Conservation (phyloP, 169 alveolate genomes). For the Plasmodium coatneyi region DNA sequence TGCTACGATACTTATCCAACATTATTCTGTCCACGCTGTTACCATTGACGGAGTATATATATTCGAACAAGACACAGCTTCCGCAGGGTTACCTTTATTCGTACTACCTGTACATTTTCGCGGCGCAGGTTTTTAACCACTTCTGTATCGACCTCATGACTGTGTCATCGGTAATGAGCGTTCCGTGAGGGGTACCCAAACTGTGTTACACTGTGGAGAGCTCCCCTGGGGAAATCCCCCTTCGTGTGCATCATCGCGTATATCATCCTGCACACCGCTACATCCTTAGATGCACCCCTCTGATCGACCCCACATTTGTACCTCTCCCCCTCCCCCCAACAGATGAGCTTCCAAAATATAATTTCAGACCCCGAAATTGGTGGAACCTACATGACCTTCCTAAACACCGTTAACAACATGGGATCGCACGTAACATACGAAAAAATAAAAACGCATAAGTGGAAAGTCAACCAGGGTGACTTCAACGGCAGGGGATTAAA, state of each 20-base stretch:
- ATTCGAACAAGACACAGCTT: conserved; percentile 26
- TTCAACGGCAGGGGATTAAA: background rate
- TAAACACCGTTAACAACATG: conserved; percentile 86
- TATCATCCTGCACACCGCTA: background rate
- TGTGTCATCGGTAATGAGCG: conserved; percentile 56
- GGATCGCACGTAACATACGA: conserved; percentile 79
- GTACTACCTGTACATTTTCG: conserved; percentile 57
- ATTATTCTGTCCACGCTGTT: conserved; percentile 37
- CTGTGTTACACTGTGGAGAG: background rate
- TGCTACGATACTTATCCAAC: conserved; percentile 59
- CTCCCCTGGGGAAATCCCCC: background rate
- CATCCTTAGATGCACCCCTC: background rate
- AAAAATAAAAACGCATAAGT: conserved; percentile 7
- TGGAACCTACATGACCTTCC: conserved; percentile 89
- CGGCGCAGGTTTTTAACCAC: conserved; percentile 76
- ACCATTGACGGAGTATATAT: conserved; percentile 71
- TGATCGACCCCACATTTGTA: background rate
- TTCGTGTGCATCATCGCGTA: too few species aligned
- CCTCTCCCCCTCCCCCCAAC: conserved; percentile 33
- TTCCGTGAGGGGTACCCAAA: background rate
- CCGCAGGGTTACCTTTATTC: conserved; percentile 21
- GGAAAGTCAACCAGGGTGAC: background rate
- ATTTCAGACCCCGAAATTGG: conserved; percentile 88
- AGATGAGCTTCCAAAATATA: conserved; percentile 82
- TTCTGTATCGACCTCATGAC: conserved; percentile 62